Evolutionary conservation across 1,284 basidiomycete species (phyloP), one percentile per base, ranked within the genome.

Genomic region (Meripilus lineatus): DNA sequence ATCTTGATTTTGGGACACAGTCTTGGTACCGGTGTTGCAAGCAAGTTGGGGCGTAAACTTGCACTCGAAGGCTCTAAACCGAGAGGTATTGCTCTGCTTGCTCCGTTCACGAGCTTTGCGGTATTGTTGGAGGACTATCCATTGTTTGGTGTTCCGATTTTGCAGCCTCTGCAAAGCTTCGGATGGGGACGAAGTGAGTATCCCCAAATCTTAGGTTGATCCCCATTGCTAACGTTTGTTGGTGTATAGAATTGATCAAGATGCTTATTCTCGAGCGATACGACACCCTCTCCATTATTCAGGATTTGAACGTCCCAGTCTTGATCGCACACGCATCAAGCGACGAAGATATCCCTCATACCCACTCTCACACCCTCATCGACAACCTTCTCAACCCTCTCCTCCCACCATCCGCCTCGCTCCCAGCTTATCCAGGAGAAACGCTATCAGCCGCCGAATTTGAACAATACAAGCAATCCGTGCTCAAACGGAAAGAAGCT

Each of bases 1-100:
- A 70, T 94, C 32, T 65, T 88, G 5, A 64, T 94, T 32, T 70
- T 90, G 6, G 91, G 92, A 0, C 88, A 92, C 56, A 89, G 86
- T 50, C 66, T 94, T 2, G 91, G 91, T 0, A 92, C 91, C 0
- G 90, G 83, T 1, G 81, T 94, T 2, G 71, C 79, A 0, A 74
- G 83, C 4, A 74, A 77, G 14, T 66, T 92, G 2, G 80, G 71
- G 0, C 74, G 74, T 2, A 66, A 75, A 36, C 68, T 94, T 3
- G 72, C 72, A 6, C 64, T 65, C 4, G 79, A 84, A 44, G 72
- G 71, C 25, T 58, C 70, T 36, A 63, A 64, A 28, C 74, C 75
- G 8, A 73, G 73, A 47, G 88, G 85, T 0, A 60, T 89, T 1
- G 81, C 86, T 3, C 65, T 94, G 6, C 70, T 91, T 48, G 83